A percentile compares a stretch with the other conserved stretches of the same genome.
Evolutionary conservation across 1,284 basidiomycete genomes (phyloP).

Genomic region (Ceratobasidium sp.): DNA sequence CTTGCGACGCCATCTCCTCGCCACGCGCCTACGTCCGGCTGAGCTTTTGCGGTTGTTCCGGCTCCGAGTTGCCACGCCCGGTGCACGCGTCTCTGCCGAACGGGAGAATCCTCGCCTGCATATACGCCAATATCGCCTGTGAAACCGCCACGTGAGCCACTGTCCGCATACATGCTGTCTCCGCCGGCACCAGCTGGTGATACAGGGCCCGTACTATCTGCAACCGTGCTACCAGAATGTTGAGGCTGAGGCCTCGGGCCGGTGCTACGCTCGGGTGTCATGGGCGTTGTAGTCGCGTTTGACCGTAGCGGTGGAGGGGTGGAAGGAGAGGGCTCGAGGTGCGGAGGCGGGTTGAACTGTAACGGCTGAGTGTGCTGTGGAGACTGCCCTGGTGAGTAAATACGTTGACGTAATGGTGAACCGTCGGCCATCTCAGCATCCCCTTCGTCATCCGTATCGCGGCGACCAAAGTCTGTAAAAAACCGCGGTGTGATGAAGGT

Average conservation of each 20-base stretch:
- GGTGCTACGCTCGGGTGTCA: conserved; percentile 40
- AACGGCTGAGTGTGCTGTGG: conserved; percentile 2
- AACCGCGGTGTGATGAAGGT: conserved; percentile 41
- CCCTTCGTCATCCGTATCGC: conserved; percentile 40
- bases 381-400: conserved; percentile 27
- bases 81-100: conserved; percentile 40
- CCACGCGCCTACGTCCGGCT: conserved; percentile 22
- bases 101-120: conserved; percentile 38
- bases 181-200: conserved; percentile 23
- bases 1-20: conserved; percentile 33
- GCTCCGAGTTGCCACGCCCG: conserved; percentile 34
- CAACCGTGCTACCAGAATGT: conserved; percentile 43
- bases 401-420: conserved; percentile 29
- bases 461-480: conserved; percentile 40
- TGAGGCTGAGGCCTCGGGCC: conserved; percentile 39
- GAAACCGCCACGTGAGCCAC: conserved; percentile 16
- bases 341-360: not conserved
- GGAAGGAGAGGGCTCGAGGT: conserved; percentile 26
- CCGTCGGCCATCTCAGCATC: conserved; percentile 42
- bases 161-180: conserved; percentile 30
- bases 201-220: conserved; percentile 33
- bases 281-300: conserved; percentile 17
- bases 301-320: conserved; percentile 30
- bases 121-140: conserved; percentile 31
- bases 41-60: conserved; percentile 18